Evolutionary conservation across 805 yeast genomes (phyloP).

Genomic region (Starmerella sirachaensis): DNA sequence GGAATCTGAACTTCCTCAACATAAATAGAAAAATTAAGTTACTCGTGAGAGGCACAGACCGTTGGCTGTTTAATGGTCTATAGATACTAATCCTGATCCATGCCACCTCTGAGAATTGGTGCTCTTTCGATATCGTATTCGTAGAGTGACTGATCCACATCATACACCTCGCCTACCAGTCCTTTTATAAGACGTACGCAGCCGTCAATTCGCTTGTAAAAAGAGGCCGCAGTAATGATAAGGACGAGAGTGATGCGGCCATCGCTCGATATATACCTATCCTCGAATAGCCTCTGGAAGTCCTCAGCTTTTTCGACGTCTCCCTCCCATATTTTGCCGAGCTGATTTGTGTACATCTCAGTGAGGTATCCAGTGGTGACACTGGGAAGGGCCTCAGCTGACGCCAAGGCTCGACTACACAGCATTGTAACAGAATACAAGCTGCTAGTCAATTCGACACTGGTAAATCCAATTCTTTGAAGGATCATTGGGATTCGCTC

Average conservation of each 20-base stretch:
- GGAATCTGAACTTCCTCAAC: too few species aligned
- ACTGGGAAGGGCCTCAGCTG: constrained; percentile 25
- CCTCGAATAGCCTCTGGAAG: constrained; percentile 3
- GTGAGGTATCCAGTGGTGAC: constrained; percentile 25
- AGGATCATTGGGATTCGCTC: constrained; percentile 15
- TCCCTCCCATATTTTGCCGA: not conserved
- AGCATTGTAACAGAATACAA: constrained; percentile 24
- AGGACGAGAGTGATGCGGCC: constrained; percentile 22
- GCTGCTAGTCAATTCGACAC: constrained; percentile 22
- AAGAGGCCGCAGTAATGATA: constrained; percentile 18
- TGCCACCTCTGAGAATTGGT: too few species aligned
- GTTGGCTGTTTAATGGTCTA: too few species aligned
- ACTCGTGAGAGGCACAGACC: too few species aligned
- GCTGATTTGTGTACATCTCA: constrained; percentile 4
- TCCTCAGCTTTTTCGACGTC: not conserved
- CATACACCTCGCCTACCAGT: constrained; percentile 28
- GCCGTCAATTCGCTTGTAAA: constrained; percentile 26
- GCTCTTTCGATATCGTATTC: constrained; percentile 12
- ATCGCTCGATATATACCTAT: constrained; percentile 16
- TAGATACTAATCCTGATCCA: too few species aligned
- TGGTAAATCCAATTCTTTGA: constrained; percentile 24
- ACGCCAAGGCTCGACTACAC: constrained; percentile 22
- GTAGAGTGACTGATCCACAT: constrained; percentile 16
- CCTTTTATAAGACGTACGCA: constrained; percentile 24
- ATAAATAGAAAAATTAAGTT: too few species aligned